Base-by-base conservation (phyloP, 148 eudicot genomes). In the Heliosperma pusillum region DNA sequence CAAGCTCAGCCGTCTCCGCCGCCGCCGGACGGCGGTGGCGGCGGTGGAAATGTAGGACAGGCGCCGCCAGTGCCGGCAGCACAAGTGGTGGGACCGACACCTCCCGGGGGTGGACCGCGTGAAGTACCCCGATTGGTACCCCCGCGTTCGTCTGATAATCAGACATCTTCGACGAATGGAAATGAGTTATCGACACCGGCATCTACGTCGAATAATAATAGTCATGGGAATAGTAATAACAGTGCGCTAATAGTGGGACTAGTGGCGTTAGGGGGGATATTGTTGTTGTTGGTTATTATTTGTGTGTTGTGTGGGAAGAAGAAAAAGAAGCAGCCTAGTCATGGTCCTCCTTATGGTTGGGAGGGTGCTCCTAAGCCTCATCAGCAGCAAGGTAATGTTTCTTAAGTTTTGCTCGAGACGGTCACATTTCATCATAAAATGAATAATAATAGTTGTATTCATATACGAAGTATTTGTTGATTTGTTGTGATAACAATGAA, bases 301-400 rank as follows among this genome's bases (percentile, higher is more conserved):
- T 83, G 83, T 22, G 21, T 77, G 11, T 0, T 78, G 9, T 83
- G 83, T 53, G 22, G 22, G 0, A 84, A 60, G 75, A 87, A 64
- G 79, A 89, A 81, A 77, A 89, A 74, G 77, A 86, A 69, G 55
- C 76, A 60, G 64, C 27, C 63, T 8, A 59, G 6, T 30, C 62
- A 42, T 68, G 77, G 78, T 10, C 74, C 83, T 22, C 59, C 83
- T 69, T 77, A 69, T 27, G 81, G 75, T 59, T 81, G 84, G 80
- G 88, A 79, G 0, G 69, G 61, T 66, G 58, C 68, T 7, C 75
- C 27, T 3, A 72, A 71, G 40, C 75, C 72, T 62, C 79, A 74
- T 47, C 77, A 69, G 57, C n/a, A n/a, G n/a, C 79, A 74, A 87
- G 90, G 90, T 87, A 53, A n/a, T n/a, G n/a, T n/a, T n/a, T n/a